phyloP scores from a whole-genome alignment of 495 filamentous ascomycete species.

The Glonium stellatum region DNA sequence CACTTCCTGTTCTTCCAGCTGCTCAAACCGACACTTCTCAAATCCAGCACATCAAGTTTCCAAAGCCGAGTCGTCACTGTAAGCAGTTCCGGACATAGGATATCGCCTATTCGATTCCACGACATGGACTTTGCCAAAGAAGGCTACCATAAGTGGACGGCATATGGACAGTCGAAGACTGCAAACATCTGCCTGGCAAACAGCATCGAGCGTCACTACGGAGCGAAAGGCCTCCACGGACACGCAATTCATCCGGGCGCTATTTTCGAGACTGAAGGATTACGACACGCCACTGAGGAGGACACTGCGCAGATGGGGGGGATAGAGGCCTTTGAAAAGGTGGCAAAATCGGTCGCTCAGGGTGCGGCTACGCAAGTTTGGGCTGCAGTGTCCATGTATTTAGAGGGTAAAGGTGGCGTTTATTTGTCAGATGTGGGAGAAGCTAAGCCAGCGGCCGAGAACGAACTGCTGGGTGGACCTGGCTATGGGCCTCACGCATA shows the following conservation, averaged over 20 bases:
- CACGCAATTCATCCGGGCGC: constrained; percentile 8
- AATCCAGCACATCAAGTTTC: too few relatives aligned
- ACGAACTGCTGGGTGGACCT: neutral
- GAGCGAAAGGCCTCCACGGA: constrained; percentile 2
- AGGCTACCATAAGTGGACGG: too few relatives aligned
- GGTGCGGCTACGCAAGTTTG: constrained; percentile 40
- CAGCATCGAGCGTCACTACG: too few relatives aligned
- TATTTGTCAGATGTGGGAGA: constrained; percentile 34
- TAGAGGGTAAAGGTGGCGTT: constrained; percentile 36
- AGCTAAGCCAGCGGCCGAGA: neutral
- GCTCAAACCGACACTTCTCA: too few relatives aligned
- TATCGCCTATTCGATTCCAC: too few relatives aligned
- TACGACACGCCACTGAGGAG: constrained; percentile 14
- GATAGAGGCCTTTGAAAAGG: neutral
- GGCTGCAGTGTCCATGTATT: constrained; percentile 34
- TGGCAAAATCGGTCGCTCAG: constrained; percentile 7
- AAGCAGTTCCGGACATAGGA: too few relatives aligned
- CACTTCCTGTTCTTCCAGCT: too few relatives aligned
- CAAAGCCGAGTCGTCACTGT: too few relatives aligned
- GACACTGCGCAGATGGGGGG: neutral
- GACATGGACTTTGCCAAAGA: too few relatives aligned
- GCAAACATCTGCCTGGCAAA: too few relatives aligned
- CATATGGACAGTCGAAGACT: too few relatives aligned
- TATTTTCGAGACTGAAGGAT: constrained; percentile 11
- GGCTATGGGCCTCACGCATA: neutral